Conservation (phyloP, 257 asterid genomes). For the Agastache rugosa region DNA sequence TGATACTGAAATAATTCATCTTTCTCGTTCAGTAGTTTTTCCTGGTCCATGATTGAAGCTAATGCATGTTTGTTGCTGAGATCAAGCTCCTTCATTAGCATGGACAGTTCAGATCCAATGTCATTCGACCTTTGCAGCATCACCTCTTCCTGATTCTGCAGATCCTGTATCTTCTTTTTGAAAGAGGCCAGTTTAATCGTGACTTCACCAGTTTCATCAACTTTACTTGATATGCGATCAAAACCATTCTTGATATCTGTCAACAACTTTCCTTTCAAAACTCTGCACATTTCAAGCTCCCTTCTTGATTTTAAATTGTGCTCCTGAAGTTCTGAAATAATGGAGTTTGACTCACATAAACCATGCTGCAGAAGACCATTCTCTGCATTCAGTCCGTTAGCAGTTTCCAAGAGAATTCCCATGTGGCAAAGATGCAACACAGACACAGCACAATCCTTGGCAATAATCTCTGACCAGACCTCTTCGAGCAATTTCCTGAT, state of each 20-base stretch:
- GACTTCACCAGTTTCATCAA: conserved; percentile 70
- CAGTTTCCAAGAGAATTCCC: conserved; percentile 89
- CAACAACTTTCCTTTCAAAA: conserved; percentile 78
- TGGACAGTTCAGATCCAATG: conserved; percentile 77
- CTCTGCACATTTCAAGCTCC: conserved; percentile 88
- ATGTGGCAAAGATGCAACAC: conserved; percentile 91
- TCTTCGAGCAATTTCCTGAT: conserved; percentile 79
- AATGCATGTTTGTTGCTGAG: conserved; percentile 56
- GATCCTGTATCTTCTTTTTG: conserved; percentile 70
- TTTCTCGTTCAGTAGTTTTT: conserved; percentile 62
- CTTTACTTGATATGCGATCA: conserved; percentile 75
- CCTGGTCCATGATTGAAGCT: conserved; percentile 67
- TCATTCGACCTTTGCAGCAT: conserved; percentile 79
- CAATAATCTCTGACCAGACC: conserved; percentile 86
- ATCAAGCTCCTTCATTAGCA: conserved; percentile 75
- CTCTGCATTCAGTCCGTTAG: conserved; percentile 82
- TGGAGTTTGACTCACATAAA: conserved; percentile 69
- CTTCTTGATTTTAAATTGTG: conserved; percentile 65
- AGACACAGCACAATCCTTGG: conserved; percentile 84
- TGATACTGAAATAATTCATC: conserved; percentile 52
- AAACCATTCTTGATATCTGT: conserved; percentile 71
- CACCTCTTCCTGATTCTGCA: conserved; percentile 79
- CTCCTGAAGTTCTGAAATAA: conserved; percentile 75
- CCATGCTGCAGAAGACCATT: conserved; percentile 86
- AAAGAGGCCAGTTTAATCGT: conserved; percentile 64